These are phyloP conservation scores for Xylaria palmicola DNA, from an alignment of 495 filamentous ascomycete species.

Conservation along the genomic window DNA sequence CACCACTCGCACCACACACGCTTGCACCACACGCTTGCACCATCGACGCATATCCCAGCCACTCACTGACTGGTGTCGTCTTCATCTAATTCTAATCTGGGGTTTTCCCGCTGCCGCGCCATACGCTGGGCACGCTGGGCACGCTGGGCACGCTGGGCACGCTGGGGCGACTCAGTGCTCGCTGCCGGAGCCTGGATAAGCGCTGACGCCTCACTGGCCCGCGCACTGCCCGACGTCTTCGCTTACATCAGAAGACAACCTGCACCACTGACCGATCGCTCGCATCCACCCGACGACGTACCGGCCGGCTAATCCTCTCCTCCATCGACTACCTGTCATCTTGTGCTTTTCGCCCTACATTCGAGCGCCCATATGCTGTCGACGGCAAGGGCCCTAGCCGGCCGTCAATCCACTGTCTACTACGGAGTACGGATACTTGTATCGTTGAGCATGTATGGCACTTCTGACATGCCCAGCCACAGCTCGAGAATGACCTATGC, in stretches of 20 bases:
- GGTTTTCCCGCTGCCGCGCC: neutral
- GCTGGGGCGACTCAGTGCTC: too few species aligned
- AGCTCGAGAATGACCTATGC: neutral
- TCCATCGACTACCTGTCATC: neutral
- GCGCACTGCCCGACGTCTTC: too few species aligned
- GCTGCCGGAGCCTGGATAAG: constrained; percentile 1
- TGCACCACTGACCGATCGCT: neutral
- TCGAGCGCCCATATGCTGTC: neutral
- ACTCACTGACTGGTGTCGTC: too few species aligned
- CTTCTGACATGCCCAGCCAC: neutral
- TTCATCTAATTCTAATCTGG: too few species aligned
- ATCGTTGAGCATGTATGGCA: too few species aligned
- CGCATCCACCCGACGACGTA: neutral
- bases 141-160: too few species aligned
- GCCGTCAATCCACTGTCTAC: too few species aligned
- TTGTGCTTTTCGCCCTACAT: neutral
- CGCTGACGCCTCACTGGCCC: neutral
- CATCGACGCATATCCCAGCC: too few species aligned
- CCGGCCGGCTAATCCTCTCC: too few species aligned
- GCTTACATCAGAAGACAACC: neutral
- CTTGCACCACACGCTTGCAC: too few species aligned
- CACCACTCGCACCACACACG: too few species aligned
- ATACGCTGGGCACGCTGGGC: neutral
- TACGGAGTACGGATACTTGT: too few species aligned
- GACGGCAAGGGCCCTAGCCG: neutral